Percentiles rank a stretch among this genome's conserved stretches.
These are phyloP conservation scores for Pichia sp. DNA, from an alignment of 1,139 yeast genomes.

Conservation along the genomic window DNA sequence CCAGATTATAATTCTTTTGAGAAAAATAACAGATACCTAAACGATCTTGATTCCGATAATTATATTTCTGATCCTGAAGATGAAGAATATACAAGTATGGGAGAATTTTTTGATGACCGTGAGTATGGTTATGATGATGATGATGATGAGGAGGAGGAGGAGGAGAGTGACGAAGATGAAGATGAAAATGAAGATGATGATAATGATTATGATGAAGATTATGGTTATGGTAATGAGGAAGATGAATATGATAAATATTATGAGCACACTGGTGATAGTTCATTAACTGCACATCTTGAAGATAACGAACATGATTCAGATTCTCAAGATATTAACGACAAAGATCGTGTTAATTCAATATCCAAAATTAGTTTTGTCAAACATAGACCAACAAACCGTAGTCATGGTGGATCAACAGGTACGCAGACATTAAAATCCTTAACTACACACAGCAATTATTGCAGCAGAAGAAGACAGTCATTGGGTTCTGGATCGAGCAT, in stretches of 20 bases:
- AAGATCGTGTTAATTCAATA: constrained; percentile 9
- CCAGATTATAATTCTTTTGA: background rate
- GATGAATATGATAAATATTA: constrained; percentile 1
- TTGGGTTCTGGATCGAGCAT: background rate
- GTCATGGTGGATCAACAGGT: background rate
- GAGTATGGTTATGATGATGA: constrained; percentile 7
- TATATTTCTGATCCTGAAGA: background rate
- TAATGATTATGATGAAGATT: constrained; percentile 1
- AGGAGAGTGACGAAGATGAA: no score
- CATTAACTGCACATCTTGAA: background rate
- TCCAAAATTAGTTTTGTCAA: constrained; percentile 18
- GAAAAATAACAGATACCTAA: background rate
- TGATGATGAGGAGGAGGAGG: background rate
- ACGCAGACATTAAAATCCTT: background rate
- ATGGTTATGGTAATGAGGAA: constrained; percentile 18
- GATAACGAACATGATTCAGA: background rate
- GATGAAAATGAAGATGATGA: background rate
- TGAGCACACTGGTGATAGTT: background rate
- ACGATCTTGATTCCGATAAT: background rate
- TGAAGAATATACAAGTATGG: background rate
- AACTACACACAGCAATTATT: background rate
- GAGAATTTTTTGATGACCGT: background rate
- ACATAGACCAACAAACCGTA: background rate
- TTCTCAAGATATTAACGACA: constrained; percentile 7
- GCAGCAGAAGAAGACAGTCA: background rate